These are phyloP conservation scores for Trametes gibbosa DNA, from an alignment of 768 basidiomycete genomes.

Conservation along the genomic window DNA sequence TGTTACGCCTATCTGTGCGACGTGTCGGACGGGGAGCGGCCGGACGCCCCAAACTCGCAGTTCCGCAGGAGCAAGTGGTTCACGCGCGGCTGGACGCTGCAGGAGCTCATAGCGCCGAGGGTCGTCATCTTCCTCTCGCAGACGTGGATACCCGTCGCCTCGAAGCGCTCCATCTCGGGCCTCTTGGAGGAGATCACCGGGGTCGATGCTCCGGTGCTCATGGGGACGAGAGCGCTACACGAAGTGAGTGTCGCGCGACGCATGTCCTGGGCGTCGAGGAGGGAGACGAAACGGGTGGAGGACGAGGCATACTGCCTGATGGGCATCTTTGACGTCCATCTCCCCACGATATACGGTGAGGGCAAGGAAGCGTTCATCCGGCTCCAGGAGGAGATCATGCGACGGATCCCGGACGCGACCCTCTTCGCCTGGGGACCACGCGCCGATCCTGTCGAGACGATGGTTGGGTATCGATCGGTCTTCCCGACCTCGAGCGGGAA, in stretches of 20 bases:
- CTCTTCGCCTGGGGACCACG: neutral
- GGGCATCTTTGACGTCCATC: neutral
- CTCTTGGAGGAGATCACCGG: neutral
- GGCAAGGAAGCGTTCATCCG: neutral
- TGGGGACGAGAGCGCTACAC: neutral
- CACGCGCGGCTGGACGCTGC: no score
- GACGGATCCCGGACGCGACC: neutral
- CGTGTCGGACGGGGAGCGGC: neutral
- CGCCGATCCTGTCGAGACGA: neutral
- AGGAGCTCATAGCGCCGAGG: no score
- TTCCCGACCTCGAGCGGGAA: neutral
- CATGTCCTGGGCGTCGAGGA: neutral
- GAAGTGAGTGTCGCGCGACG: neutral
- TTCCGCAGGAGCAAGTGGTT: neutral
- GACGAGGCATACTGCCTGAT: neutral
- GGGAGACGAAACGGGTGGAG: neutral
- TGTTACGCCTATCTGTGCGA: constrained; percentile 4
- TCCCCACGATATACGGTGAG: neutral
- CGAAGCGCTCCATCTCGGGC: no score
- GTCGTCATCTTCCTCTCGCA: constrained; percentile 3
- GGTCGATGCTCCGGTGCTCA: neutral
- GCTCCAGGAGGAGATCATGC: neutral
- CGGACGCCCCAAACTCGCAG: neutral
- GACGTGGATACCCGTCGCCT: neutral
- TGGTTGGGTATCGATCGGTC: neutral